A percentile compares a stretch with the other conserved stretches of the same genome.
phyloP scores from a whole-genome alignment of 306 rosid genomes.

The Acacia crassicarpa region DNA sequence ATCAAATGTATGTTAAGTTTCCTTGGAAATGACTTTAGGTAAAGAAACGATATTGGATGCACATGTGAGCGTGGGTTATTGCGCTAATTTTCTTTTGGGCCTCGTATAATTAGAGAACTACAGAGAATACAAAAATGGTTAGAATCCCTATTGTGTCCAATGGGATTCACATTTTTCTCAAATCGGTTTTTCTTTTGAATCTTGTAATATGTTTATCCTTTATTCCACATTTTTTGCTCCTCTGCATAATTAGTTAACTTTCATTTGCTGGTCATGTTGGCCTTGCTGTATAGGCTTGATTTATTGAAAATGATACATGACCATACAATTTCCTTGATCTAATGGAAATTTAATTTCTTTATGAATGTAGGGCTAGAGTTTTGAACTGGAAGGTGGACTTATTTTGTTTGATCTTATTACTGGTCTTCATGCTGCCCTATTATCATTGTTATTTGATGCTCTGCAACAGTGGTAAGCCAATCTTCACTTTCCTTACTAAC shows the following conservation, averaged over 20 bases:
- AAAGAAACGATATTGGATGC: neutral
- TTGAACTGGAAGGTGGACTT: conserved; percentile 93
- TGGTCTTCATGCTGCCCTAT: conserved; percentile 85
- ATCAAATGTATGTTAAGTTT: neutral
- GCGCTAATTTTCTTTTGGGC: neutral
- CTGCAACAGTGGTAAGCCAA: conserved; percentile 52
- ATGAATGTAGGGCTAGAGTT: conserved; percentile 65
- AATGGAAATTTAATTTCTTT: neutral
- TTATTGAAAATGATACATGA: neutral
- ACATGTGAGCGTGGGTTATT: neutral
- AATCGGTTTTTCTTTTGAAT: neutral
- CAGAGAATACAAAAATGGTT: neutral
- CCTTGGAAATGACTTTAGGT: neutral
- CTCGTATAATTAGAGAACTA: neutral
- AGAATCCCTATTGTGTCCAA: neutral
- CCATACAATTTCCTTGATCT: neutral
- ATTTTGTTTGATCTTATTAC: conserved; percentile 75
- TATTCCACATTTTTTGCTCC: neutral
- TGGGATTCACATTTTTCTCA: neutral
- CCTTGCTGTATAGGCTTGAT: neutral
- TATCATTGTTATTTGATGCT: conserved; percentile 96
- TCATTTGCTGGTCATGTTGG: neutral
- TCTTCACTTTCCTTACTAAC: neutral
- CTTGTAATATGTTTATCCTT: neutral
- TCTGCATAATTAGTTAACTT: neutral